These are phyloP conservation scores for Capsicum rhomboideum DNA, from an alignment of 257 asterid genomes.

Conservation along the genomic window DNA sequence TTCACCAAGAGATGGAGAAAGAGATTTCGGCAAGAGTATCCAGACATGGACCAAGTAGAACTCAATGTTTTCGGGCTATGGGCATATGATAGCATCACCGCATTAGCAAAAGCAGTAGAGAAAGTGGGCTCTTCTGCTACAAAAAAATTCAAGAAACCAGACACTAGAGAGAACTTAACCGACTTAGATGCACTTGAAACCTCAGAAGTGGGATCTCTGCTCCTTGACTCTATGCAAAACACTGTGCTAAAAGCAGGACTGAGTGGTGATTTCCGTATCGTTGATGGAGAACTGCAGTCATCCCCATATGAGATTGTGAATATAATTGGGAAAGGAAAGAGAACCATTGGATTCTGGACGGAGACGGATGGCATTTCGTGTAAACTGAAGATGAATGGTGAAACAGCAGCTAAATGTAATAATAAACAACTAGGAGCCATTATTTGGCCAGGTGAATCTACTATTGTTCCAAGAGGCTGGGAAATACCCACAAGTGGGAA, in stretches of 20 bases:
- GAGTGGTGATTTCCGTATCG: conserved; percentile 34
- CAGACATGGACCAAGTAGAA: conserved; percentile 17
- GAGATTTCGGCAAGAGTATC: conserved; percentile 35
- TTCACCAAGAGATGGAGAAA: conserved; percentile 31
- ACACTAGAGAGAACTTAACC: conserved; percentile 1
- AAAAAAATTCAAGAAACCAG: conserved; percentile 4
- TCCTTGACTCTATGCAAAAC: conserved; percentile 19
- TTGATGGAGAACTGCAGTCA: conserved; percentile 27
- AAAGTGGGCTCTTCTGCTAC: not conserved
- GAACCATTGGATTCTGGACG: conserved; percentile 37
- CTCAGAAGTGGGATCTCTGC: conserved; percentile 22
- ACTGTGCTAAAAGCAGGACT: conserved; percentile 16
- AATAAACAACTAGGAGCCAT: conserved; percentile 23
- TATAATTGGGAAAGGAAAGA: conserved; percentile 23
- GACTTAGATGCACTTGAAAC: conserved; percentile 34
- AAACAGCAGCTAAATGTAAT: not conserved
- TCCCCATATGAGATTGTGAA: conserved; percentile 39
- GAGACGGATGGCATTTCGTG: conserved; percentile 17
- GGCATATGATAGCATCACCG: conserved; percentile 36
- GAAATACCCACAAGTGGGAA: conserved; percentile 31
- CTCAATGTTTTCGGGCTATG: conserved; percentile 36
- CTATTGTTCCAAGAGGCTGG: conserved; percentile 32
- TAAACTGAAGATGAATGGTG: not conserved
- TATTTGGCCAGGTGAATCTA: conserved; percentile 35
- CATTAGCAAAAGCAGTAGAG: conserved; percentile 27